Evolutionary conservation across 768 basidiomycete species (phyloP).

Genomic region (Russula earlei): DNA sequence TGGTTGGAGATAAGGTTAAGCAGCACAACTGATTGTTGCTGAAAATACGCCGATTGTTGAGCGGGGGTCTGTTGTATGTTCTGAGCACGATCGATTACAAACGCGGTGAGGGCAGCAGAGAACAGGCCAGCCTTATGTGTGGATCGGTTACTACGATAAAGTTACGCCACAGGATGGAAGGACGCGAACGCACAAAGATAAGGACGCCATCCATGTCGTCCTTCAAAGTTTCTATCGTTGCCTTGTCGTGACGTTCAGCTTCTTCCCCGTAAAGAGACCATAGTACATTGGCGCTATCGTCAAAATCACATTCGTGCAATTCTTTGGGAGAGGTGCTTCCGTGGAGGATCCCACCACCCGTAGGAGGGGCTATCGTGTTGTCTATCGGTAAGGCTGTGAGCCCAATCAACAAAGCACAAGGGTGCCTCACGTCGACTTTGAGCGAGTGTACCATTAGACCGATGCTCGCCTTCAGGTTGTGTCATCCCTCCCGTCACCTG

Average conservation of each 20-base stretch:
- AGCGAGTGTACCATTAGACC: background rate
- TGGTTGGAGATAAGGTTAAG: conserved; percentile 12
- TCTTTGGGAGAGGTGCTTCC: background rate
- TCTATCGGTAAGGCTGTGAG: background rate
- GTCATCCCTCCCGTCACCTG: too few species aligned
- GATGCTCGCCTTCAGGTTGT: background rate
- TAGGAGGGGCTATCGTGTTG: background rate
- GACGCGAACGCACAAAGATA: background rate
- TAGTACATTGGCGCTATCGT: background rate
- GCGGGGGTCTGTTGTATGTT: conserved; percentile 5
- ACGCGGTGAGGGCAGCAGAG: conserved; percentile 12
- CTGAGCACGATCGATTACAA: conserved; percentile 9
- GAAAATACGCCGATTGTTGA: background rate
- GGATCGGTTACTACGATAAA: background rate
- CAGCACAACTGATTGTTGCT: conserved; percentile 3
- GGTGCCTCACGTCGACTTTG: background rate
- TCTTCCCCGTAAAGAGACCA: conserved; percentile 1
- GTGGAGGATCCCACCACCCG: background rate
- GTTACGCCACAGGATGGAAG: background rate
- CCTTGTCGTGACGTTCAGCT: background rate
- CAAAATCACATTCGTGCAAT: background rate
- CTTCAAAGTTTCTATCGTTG: background rate
- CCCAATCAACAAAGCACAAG: background rate
- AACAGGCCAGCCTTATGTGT: conserved; percentile 13
- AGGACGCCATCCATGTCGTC: background rate